Evolutionary conservation across 108 stramenopile species (phyloP), one percentile per base, ranked within the genome.

Genomic region (Cyclotella baltica): DNA sequence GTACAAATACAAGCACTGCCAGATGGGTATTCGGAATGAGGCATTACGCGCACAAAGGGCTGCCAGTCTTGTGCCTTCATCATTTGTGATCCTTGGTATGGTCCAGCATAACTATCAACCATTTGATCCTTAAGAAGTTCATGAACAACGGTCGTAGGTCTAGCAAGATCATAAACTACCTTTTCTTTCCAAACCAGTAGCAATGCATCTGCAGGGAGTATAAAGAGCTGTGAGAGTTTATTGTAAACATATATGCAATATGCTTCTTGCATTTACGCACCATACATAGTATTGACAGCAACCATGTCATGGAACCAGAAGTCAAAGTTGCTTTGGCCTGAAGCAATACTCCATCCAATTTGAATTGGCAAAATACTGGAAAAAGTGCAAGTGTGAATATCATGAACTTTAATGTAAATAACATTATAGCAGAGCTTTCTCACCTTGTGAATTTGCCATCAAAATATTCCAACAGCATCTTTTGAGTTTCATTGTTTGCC

Each of bases 131-230:
- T 43, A 2, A 51, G 13, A 34, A 35, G 33, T 29, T 48, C 23
- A 18, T 68, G 67, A 48, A 48, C 36, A 4, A 48, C 11, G 15
- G 67, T 50, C 3, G 67, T 51, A 53, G 67, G 50, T 4, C 46
- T 28, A 19, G 36, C 46, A 1, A 68, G 46, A 50, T 68, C 25
- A 22, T 68, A 55, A 2, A 34, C 4, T 3, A 68, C 46, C 46
- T 68, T 68, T 10, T 68, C 67, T 55, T 51, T 68, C 67, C 67
- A 68, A 9, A 55, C 50, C 16, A 68, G 20, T 50, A 68, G 55
- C 25, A 25, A 3, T 23, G 22, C 55, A 55, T 55, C 55, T 55
- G 13, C 10, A 10, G 40, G 40, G 13, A 43, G 13, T 43, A 6
- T 6, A 43, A 10, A 13, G 6, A 10, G 6, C 13, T 43, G 13